These are phyloP conservation scores for Clonostachys byssicola DNA, from an alignment of 2,329 filamentous ascomycete genomes.

Conservation along the genomic window DNA sequence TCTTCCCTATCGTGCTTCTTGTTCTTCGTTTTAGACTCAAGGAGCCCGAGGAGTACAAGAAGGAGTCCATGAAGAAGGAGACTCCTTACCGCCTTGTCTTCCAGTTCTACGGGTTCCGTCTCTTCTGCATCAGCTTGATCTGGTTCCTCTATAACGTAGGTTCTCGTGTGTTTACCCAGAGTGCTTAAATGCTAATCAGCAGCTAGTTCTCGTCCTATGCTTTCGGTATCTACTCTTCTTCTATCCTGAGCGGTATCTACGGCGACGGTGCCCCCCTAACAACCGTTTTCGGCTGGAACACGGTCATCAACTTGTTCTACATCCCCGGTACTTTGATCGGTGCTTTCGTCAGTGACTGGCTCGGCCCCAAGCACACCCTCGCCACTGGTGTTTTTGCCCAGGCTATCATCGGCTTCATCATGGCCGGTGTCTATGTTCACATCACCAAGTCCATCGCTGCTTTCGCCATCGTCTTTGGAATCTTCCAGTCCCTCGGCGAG, in stretches of 20 bases:
- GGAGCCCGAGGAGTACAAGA: conserved; percentile 74
- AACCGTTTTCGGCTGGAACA: conserved; percentile 83
- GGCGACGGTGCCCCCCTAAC: conserved; percentile 59
- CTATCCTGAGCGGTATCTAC: conserved; percentile 66
- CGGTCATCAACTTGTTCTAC: conserved; percentile 84
- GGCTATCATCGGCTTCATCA: conserved; percentile 79
- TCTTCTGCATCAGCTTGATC: conserved; percentile 67
- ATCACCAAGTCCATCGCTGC: conserved; percentile 51
- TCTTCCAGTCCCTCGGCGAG: conserved; percentile 31
- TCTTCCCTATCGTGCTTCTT: conserved; percentile 72
- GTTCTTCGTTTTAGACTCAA: conserved; percentile 68
- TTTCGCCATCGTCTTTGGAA: conserved; percentile 29
- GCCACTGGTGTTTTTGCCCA: conserved; percentile 68
- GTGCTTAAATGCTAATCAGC: too few species aligned
- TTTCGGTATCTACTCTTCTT: conserved; percentile 79
- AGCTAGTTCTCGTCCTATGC: conserved; percentile 71
- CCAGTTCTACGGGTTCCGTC: conserved; percentile 69
- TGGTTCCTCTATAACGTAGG: conserved; percentile 76
- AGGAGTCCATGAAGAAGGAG: conserved; percentile 61
- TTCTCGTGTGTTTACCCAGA: background rate
- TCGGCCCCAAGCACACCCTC: conserved; percentile 75
- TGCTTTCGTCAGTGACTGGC: conserved; percentile 70
- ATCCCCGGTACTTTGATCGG: conserved; percentile 78
- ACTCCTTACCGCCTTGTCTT: conserved; percentile 53
- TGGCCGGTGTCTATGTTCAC: conserved; percentile 73